A percentile compares a stretch with the other conserved stretches of the same genome.
Conservation (phyloP, 129 eudicot species). For the Chrysanthemum seticuspe region DNA sequence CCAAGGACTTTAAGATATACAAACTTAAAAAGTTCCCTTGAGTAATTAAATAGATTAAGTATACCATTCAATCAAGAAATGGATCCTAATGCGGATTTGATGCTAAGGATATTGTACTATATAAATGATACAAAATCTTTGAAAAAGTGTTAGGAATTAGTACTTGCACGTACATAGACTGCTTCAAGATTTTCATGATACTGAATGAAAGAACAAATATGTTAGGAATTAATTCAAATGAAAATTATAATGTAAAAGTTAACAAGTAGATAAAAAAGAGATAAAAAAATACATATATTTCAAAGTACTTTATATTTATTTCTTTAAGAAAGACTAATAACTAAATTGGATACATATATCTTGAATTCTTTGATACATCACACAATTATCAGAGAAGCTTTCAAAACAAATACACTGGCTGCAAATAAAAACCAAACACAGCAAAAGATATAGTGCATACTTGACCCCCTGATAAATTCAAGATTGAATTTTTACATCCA, state of each 20-base stretch:
- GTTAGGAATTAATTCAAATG: no score
- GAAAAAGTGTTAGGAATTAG: slow-evolving; percentile 1
- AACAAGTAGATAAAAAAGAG: background rate
- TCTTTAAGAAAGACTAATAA: background rate
- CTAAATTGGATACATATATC: background rate
- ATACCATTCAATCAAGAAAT: background rate
- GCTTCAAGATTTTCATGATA: background rate
- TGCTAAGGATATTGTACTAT: background rate
- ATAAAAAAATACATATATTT: background rate
- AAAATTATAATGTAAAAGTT: background rate
- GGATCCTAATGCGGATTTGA: slow-evolving; percentile 16
- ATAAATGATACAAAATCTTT: background rate
- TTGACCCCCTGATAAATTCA: slow-evolving; percentile 29
- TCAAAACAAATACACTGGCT: slow-evolving; percentile 38
- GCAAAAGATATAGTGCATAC: slow-evolving; percentile 32
- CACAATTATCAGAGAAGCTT: slow-evolving; percentile 35
- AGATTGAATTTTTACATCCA: slow-evolving; percentile 20
- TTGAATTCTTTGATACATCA: background rate
- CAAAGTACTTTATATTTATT: slow-evolving; percentile 4
- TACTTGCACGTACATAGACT: slow-evolving; percentile 22
- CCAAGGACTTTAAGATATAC: background rate
- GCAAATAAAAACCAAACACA: slow-evolving; percentile 25
- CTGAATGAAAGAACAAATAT: no score
- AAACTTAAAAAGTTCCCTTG: background rate
- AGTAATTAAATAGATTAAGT: background rate